Evolutionary conservation across 208 protist genomes (phyloP).

Genomic region (Crithidia fasciculata): DNA sequence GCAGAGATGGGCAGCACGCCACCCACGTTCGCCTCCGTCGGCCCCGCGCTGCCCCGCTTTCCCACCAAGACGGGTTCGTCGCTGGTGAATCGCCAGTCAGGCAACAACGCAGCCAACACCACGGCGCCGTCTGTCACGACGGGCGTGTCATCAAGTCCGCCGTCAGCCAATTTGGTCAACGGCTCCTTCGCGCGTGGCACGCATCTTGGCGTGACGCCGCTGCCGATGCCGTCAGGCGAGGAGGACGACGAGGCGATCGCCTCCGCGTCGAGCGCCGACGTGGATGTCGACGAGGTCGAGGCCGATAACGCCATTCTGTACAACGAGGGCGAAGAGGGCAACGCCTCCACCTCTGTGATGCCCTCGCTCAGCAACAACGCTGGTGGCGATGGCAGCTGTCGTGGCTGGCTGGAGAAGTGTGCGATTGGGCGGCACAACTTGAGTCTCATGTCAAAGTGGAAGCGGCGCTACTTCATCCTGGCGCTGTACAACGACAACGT

Average conservation of each 20-base stretch:
- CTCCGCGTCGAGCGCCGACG: constrained; percentile 1
- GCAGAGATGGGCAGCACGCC: constrained; percentile 6
- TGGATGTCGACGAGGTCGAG: constrained; percentile 16
- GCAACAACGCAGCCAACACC: background rate
- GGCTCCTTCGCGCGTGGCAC: background rate
- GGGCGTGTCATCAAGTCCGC: constrained; percentile 1
- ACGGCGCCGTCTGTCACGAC: background rate
- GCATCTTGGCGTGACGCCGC: constrained; percentile 3
- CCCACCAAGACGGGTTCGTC: background rate
- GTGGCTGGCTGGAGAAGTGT: constrained; percentile 71
- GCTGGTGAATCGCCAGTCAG: background rate
- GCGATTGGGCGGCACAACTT: constrained; percentile 53
- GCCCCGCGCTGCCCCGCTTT: background rate
- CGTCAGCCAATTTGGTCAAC: background rate
- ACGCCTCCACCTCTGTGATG: background rate
- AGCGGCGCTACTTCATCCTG: constrained; percentile 60
- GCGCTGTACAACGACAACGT: constrained; percentile 44
- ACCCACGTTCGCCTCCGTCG: background rate
- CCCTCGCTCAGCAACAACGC: background rate
- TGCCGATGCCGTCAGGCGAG: background rate
- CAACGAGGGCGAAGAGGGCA: background rate
- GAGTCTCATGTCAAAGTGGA: constrained; percentile 56
- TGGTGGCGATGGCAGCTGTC: constrained; percentile 25
- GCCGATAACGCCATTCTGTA: constrained; percentile 2
- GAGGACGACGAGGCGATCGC: constrained; percentile 14